Evolutionary conservation across 2,329 filamentous ascomycete species (phyloP), one percentile per base, ranked within the genome.

Genomic region (Fusarium sp.): DNA sequence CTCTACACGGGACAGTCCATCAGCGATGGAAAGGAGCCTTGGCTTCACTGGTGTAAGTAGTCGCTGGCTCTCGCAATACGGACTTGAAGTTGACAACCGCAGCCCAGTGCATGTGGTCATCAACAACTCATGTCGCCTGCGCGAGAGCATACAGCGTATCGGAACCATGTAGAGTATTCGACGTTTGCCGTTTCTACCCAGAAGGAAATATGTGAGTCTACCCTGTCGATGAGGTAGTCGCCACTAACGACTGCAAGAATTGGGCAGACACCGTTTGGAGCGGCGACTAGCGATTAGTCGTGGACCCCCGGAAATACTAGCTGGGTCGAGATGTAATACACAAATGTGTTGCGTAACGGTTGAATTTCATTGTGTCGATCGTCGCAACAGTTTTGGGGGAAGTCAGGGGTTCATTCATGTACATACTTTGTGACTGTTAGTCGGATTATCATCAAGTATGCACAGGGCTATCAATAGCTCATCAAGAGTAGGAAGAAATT

Each of bases 31-130:
- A 75, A 80, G 16, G 82, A 83, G 67, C 76, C 75, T 4, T 83
- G 82, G 82, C 77, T 83, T 27, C 82, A 84, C 45, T 83, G 81
- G 81, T 81, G 82, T 83, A 79, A 69, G 79, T 74, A 11, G 37
- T 27, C 16, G 6, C 4, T 39, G 2, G 54, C 45, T 60, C 39
- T 18, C 18, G 2, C 20, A 27, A 29, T 24, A 13, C 8, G 22
- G 13, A 37, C 13, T 57, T 48, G 35, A n/a, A 48, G 57, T 68
- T 78, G 29, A 75, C 52, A 18, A n/a, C 10, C 20, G 3, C 45
- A 84, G 82, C 82, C 29, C 82, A 84, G 67, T 82, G 80, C 35
- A 80, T 84, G 80, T 83, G 82, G 82, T 80, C 80, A 10, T 67
- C 68, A 8, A 78, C 81, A 4, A 81, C 80, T 5, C 73, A 80